Percentiles rank a stretch among this genome's conserved stretches.
Evolutionary conservation across 768 basidiomycete species (phyloP).

Genomic region (Lyophyllum decastes): DNA sequence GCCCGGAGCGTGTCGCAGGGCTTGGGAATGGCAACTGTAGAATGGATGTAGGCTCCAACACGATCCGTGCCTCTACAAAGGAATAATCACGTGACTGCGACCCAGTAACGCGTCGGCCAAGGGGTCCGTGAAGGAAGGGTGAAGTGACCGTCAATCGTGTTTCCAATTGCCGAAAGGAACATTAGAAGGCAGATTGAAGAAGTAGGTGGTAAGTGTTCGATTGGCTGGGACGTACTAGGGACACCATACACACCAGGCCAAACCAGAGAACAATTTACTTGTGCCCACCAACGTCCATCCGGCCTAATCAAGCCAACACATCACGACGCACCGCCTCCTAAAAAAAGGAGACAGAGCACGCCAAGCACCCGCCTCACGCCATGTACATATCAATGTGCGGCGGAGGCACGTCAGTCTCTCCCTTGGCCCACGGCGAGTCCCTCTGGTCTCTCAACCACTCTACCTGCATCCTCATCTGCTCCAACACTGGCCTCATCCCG

Average conservation of each 20-base stretch:
- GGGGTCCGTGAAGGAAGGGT: background rate
- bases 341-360: background rate
- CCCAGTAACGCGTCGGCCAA: background rate
- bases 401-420: constrained; percentile 10
- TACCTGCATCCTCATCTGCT: constrained; percentile 13
- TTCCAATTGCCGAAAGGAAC: background rate
- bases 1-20: too few relatives aligned
- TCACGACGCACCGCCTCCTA: background rate
- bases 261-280: background rate
- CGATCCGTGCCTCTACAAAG: too few relatives aligned
- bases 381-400: constrained; percentile 1
- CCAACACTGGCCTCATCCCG: constrained; percentile 2
- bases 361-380: background rate
- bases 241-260: background rate
- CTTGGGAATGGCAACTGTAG: too few relatives aligned
- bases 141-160: background rate
- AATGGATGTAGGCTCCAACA: too few relatives aligned
- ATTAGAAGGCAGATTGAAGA: background rate
- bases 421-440: constrained; percentile 12
- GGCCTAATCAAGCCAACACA: background rate
- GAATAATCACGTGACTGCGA: too few relatives aligned
- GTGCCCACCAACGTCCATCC: background rate
- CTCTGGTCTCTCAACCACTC: constrained; percentile 12
- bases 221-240: background rate
- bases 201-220: background rate